Evolutionary conservation across 176 grass and related monocot genomes (phyloP), one percentile per base, ranked within the genome.

Genomic region (Hsuehochloa calcarea): DNA sequence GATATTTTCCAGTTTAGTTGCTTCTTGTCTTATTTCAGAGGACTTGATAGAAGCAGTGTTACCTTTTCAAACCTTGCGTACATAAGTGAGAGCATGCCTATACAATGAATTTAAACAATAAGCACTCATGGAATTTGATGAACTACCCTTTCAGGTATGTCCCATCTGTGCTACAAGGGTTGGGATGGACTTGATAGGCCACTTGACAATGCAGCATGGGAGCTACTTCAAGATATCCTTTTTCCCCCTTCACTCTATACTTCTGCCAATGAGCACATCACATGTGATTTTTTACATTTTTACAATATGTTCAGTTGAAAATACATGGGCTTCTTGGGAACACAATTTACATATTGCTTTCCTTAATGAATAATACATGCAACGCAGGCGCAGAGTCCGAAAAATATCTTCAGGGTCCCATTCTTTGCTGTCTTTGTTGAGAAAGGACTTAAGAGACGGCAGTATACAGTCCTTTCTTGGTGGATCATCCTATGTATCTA

Each of bases 171-270:
- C 90, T 71, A 75, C 85, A 51, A 90, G 83, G 85, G 85, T 94
- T 70, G 94, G 94, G 72, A 70, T 82, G 82, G 87, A 97, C 85
- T 79, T 97, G 80, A 93, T 94, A 80, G 90, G 94, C 68, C 94
- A 97, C 85, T 80, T 97, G 82, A 92, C 88, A 23, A 82, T 84
- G 87, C 94, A 97, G 77, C 94, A 97, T 75, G 91, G 69, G 51
- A 97, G 72, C 80, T 94, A 90, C 78, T 94, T 94, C 66, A 94
- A 97, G 92, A 97, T 97, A 96, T 96, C 93, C 93, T 96, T 96
- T 89, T 82, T 81, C n/a, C 34, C 39, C 39, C 19, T 83, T 64
- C 20, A 50, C 14, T 58, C 26, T 87, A 14, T 68, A 25, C 37
- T 68, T 41, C 51, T 85, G 31, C 17, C 43, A 37, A 69, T 29